These are phyloP conservation scores for Lenzites betulinus DNA, from an alignment of 768 basidiomycete species.

Conservation along the genomic window DNA sequence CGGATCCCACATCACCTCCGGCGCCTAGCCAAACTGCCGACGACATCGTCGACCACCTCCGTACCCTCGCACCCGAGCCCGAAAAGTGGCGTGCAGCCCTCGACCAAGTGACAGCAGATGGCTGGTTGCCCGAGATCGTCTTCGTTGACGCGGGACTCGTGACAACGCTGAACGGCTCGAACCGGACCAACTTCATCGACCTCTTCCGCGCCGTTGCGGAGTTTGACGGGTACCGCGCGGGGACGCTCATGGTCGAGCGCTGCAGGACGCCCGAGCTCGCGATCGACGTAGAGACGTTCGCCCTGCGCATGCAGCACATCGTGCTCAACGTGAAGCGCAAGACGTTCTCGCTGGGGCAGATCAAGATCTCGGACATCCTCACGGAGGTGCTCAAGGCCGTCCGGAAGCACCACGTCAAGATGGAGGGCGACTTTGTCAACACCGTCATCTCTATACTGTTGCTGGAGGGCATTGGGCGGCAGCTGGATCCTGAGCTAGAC, in stretches of 20 bases:
- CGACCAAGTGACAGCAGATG: slow-evolving; percentile 55
- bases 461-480: slow-evolving; percentile 94
- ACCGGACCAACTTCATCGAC: slow-evolving; percentile 93
- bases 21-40: slow-evolving; percentile 24
- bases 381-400: slow-evolving; percentile 87
- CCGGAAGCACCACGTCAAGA: slow-evolving; percentile 91
- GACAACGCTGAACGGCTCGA: slow-evolving; percentile 79
- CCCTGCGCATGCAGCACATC: slow-evolving; percentile 96
- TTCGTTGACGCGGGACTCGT: slow-evolving; percentile 97
- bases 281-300: slow-evolving; percentile 92
- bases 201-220: slow-evolving; percentile 94
- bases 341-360: slow-evolving; percentile 95
- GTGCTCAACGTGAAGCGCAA: slow-evolving; percentile 92
- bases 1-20: neutral
- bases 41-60: slow-evolving; percentile 70
- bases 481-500: slow-evolving; percentile 89
- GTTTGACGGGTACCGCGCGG: slow-evolving; percentile 95
- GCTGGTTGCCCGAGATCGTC: slow-evolving; percentile 92
- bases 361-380: slow-evolving; percentile 93
- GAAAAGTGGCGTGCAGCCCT: slow-evolving; percentile 74
- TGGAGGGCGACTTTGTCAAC: slow-evolving; percentile 99
- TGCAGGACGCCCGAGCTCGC: slow-evolving; percentile 90
- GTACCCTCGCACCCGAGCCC: slow-evolving; percentile 56
- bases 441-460: slow-evolving; percentile 93
- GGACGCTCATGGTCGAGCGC: slow-evolving; percentile 94